Evolutionary conservation across 2,329 filamentous ascomycete species (phyloP).

Genomic region (Colletotrichum euphorbiae): DNA sequence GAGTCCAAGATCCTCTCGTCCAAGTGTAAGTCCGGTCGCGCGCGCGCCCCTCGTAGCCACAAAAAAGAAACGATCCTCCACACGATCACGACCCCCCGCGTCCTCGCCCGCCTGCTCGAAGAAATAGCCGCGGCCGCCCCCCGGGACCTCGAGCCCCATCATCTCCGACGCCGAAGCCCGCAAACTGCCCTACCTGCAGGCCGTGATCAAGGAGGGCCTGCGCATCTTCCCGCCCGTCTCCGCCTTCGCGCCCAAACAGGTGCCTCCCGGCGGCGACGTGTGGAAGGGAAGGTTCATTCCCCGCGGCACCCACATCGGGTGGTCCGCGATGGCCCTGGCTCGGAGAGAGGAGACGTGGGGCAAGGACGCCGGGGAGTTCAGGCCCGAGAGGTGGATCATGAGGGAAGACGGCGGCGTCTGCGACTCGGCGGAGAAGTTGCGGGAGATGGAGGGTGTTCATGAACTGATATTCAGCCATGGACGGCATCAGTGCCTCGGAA

Average conservation of each 20-base stretch:
- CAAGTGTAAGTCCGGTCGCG: conserved; percentile 46
- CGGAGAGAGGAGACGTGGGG: conserved; percentile 51
- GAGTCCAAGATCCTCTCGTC: conserved; percentile 57
- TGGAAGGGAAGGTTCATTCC: conserved; percentile 45
- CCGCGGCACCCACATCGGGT: conserved; percentile 47
- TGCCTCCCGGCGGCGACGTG: conserved; percentile 12
- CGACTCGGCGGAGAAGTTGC: conserved; percentile 44
- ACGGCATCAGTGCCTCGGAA: conserved; percentile 52
- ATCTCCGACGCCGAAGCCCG: conserved; percentile 51
- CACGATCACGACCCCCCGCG: conserved; percentile 61
- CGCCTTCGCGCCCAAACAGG: conserved; percentile 49
- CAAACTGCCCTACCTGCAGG: conserved; percentile 57
- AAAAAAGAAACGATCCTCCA: conserved; percentile 57
- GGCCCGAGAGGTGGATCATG: conserved; percentile 54
- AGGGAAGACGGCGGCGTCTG: conserved; percentile 12
- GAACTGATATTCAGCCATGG: conserved; percentile 55
- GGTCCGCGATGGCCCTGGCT: conserved; percentile 50
- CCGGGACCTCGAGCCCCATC: conserved; percentile 43
- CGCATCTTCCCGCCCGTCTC: conserved; percentile 53
- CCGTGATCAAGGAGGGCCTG: conserved; percentile 62
- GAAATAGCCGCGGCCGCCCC: conserved; percentile 52
- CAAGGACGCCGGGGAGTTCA: conserved; percentile 48
- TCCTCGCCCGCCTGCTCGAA: conserved; percentile 56
- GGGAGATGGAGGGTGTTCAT: conserved; percentile 50
- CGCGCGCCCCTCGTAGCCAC: background rate